These are phyloP conservation scores for Solanum medicagineum DNA, from an alignment of 257 asterid species.

Conservation along the genomic window DNA sequence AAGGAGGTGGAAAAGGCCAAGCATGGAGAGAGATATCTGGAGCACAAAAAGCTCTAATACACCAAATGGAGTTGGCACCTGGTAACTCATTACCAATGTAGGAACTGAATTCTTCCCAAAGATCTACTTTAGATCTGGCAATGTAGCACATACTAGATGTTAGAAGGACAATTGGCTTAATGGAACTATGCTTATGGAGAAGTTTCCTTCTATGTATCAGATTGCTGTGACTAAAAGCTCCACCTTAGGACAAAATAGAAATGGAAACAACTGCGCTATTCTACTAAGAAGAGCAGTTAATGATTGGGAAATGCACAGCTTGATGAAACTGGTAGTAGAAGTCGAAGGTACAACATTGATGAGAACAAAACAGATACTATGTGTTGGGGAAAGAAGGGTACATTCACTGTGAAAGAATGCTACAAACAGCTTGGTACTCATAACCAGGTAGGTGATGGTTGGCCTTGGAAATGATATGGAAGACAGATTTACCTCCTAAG, in stretches of 20 bases:
- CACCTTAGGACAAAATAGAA: too few species aligned
- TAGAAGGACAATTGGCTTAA: background rate
- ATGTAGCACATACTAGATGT: background rate
- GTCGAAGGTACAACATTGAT: too few species aligned
- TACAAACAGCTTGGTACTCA: too few species aligned
- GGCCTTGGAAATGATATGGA: too few species aligned
- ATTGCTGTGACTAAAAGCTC: background rate
- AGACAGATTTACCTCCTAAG: background rate
- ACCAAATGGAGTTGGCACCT: background rate
- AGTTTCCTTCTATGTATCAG: background rate
- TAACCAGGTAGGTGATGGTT: too few species aligned
- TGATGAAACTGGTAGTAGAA: too few species aligned
- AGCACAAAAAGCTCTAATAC: background rate
- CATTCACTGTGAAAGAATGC: too few species aligned
- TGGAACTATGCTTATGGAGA: background rate
- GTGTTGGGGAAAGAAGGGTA: too few species aligned
- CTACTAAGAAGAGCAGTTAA: too few species aligned
- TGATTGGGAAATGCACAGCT: too few species aligned
- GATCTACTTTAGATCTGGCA: background rate
- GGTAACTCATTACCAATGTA: background rate
- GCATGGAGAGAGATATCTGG: background rate
- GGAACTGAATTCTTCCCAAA: background rate
- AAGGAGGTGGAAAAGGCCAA: background rate
- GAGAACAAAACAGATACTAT: too few species aligned
- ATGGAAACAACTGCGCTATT: too few species aligned